Conservation (phyloP, 2,329 filamentous ascomycete genomes). For the Onygenales sp. region DNA sequence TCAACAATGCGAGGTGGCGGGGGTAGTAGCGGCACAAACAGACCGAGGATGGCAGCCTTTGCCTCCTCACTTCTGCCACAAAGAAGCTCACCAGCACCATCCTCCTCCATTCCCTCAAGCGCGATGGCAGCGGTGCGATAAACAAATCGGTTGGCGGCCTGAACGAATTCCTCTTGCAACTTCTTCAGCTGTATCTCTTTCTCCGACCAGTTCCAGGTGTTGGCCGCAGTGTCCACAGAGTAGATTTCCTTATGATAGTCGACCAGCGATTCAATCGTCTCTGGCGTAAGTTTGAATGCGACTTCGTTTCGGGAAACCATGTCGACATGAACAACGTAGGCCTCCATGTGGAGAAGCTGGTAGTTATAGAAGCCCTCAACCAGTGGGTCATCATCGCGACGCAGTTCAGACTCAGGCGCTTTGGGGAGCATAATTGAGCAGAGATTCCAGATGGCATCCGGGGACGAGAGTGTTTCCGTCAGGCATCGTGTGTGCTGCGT, state of each 20-base stretch:
- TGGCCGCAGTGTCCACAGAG: constrained; percentile 79
- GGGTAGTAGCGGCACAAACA: constrained; percentile 78
- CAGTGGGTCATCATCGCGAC: constrained; percentile 70
- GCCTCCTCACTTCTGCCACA: constrained; percentile 88
- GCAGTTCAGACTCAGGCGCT: constrained; percentile 73
- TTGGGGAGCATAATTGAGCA: constrained; percentile 89
- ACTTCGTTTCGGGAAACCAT: constrained; percentile 98
- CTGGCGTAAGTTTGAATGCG: constrained; percentile 91
- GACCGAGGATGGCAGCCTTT: constrained; percentile 71
- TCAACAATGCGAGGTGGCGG: constrained; percentile 84
- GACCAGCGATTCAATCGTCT: constrained; percentile 86
- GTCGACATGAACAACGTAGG: constrained; percentile 97
- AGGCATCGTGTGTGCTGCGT: constrained; percentile 92
- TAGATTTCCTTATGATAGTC: constrained; percentile 96
- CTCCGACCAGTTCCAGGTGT: constrained; percentile 89
- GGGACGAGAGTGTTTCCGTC: constrained; percentile 82
- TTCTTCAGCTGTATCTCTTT: constrained; percentile 96
- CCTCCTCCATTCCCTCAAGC: constrained; percentile 91
- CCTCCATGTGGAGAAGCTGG: constrained; percentile 85
- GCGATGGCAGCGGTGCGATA: constrained; percentile 82
- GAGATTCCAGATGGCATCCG: constrained; percentile 89
- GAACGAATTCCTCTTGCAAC: constrained; percentile 90
- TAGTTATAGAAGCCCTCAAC: constrained; percentile 87
- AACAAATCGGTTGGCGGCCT: constrained; percentile 95
- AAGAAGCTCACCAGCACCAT: constrained; percentile 86